Evolutionary conservation across 495 filamentous ascomycete species (phyloP).

Genomic region (Aspergillus sclerotioniger): DNA sequence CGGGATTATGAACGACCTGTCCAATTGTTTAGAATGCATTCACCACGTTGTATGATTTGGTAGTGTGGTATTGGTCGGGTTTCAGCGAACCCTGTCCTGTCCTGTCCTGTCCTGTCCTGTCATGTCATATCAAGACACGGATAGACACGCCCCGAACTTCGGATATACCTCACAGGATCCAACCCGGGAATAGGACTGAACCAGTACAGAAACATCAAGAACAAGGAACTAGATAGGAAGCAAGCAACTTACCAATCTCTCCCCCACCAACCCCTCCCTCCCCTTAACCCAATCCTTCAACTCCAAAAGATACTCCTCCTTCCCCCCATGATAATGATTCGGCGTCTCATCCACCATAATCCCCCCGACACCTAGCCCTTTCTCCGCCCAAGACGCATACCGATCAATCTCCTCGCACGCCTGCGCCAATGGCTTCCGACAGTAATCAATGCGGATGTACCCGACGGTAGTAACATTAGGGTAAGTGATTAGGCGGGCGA

Average conservation of each 20-base stretch:
- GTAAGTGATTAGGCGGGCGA: conserved; percentile 14
- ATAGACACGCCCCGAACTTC: too few species aligned
- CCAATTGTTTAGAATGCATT: too few species aligned
- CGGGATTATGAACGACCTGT: conserved; percentile 20
- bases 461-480: conserved; percentile 18
- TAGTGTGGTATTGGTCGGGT: conserved; percentile 1
- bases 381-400: conserved; percentile 17
- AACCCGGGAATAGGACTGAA: too few species aligned
- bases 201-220: neutral
- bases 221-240: too few species aligned
- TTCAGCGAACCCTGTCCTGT: too few species aligned
- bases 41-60: neutral
- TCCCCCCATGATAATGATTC: conserved; percentile 10
- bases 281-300: conserved; percentile 8
- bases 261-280: neutral
- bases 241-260: conserved; percentile 17
- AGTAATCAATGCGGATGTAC: conserved; percentile 22
- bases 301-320: conserved; percentile 6
- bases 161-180: too few species aligned
- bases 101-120: too few species aligned
- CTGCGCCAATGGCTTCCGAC: conserved; percentile 14
- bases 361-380: conserved; percentile 13
- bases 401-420: conserved; percentile 15
- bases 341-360: conserved; percentile 23
- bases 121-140: too few species aligned